Conservation (phyloP, 129 eudicot species). For the Flaveria trinervia region DNA sequence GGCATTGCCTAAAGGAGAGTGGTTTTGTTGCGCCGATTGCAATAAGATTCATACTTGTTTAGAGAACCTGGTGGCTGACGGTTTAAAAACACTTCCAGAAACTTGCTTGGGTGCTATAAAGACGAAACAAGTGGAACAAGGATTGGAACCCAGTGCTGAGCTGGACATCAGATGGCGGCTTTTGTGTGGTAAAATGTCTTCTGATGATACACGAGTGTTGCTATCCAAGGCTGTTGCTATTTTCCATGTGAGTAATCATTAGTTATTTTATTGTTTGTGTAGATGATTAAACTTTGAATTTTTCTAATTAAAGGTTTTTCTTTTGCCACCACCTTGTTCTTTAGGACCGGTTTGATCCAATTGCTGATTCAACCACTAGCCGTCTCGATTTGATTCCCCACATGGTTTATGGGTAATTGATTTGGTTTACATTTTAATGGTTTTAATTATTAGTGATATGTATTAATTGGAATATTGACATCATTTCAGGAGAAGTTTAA, state of each 20-base stretch:
- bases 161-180: conserved; percentile 85
- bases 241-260: conserved; percentile 75
- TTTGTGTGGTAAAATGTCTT: conserved; percentile 59
- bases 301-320: not conserved
- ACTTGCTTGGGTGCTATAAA: conserved; percentile 42
- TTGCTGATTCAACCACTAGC: conserved; percentile 61
- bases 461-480: not conserved
- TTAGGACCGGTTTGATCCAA: conserved; percentile 80
- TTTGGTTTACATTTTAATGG: not conserved
- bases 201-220: conserved; percentile 57
- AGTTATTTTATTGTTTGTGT: not conserved
- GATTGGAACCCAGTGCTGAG: conserved; percentile 36
- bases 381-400: conserved; percentile 70
- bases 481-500: conserved; percentile 56
- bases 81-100: conserved; percentile 63
- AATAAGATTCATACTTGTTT: conserved; percentile 49
- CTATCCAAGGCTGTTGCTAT: conserved; percentile 77
- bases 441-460: not conserved
- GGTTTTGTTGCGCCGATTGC: conserved; percentile 78
- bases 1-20: conserved; percentile 74
- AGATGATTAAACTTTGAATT: not conserved
- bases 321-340: not conserved
- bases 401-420: conserved; percentile 79
- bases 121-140: conserved; percentile 52
- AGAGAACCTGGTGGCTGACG: conserved; percentile 48